phyloP scores from a whole-genome alignment of 1,284 basidiomycete genomes.

The Ustilago cynodontis region DNA sequence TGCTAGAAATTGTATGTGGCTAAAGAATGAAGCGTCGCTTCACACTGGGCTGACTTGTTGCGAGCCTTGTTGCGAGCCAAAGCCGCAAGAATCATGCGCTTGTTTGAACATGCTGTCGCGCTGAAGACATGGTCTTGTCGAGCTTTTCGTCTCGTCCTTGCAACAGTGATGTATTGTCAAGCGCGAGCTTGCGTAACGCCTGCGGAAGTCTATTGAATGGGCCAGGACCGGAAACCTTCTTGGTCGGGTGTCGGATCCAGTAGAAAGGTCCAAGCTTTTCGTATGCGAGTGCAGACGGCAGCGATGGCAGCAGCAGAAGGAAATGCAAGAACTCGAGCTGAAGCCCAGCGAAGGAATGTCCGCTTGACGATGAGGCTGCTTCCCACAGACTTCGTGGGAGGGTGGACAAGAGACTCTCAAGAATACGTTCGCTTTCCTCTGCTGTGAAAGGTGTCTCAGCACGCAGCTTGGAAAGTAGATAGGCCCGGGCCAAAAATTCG shows the following conservation, averaged over 20 bases:
- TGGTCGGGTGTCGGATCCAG: constrained; percentile 41
- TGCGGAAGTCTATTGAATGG: constrained; percentile 30
- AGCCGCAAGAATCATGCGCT: not conserved
- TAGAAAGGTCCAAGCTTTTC: constrained; percentile 44
- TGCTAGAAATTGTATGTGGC: too few species aligned
- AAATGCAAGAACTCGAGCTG: constrained; percentile 45
- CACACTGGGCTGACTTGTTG: too few species aligned
- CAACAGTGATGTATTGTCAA: constrained; percentile 32
- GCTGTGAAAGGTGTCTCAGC: constrained; percentile 17
- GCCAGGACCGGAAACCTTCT: constrained; percentile 28
- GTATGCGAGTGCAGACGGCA: constrained; percentile 15
- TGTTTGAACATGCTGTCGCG: constrained; percentile 12
- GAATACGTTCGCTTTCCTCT: constrained; percentile 17
- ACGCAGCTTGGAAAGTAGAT: constrained; percentile 26
- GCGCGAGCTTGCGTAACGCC: constrained; percentile 26
- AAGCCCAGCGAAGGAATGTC: constrained; percentile 21
- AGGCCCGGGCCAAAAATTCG: constrained; percentile 51
- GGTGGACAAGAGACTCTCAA: constrained; percentile 23
- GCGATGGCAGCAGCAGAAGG: constrained; percentile 31
- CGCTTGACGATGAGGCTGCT: constrained; percentile 12
- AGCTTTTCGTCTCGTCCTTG: constrained; percentile 21
- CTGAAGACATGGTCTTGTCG: constrained; percentile 31
- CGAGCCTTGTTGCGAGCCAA: too few species aligned
- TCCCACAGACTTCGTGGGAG: constrained; percentile 45
- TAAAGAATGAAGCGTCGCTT: too few species aligned